phyloP scores from a whole-genome alignment of 306 rosid genomes.

The Rosa rugosa region DNA sequence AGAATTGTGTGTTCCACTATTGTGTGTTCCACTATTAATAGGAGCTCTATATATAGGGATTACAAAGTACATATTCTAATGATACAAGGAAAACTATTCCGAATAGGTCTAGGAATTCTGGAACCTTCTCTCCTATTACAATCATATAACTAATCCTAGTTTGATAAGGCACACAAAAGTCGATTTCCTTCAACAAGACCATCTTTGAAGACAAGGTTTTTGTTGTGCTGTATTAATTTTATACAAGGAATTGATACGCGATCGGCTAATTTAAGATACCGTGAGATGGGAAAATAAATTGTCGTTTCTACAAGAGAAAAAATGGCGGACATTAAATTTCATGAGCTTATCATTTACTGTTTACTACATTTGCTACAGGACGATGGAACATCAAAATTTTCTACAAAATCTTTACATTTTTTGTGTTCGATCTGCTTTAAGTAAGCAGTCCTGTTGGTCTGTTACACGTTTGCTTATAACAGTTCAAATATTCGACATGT shows the following conservation, averaged over 20 bases:
- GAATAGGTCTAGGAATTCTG: too few species aligned
- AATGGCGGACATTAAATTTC: background rate
- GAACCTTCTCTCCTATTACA: too few species aligned
- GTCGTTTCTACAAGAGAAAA: background rate
- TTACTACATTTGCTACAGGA: background rate
- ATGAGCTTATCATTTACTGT: background rate
- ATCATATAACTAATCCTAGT: too few species aligned
- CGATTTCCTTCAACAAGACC: too few species aligned
- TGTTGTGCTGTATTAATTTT: background rate
- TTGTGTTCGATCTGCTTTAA: background rate
- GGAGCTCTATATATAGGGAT: too few species aligned
- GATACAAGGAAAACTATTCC: too few species aligned
- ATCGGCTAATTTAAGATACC: background rate
- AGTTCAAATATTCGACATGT: background rate
- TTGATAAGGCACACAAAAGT: too few species aligned
- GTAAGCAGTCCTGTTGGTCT: too few species aligned
- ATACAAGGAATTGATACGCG: background rate
- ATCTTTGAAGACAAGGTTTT: background rate
- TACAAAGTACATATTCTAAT: too few species aligned
- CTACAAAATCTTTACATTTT: slow-evolving; percentile 9
- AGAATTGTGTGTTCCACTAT: too few species aligned
- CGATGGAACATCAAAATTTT: background rate
- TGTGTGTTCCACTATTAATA: too few species aligned
- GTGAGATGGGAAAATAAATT: background rate
- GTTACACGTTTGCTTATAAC: background rate